A percentile compares a stretch with the other conserved stretches of the same genome.
Conservation (phyloP, 2,329 filamentous ascomycete genomes). For the Aureobasidium sp. region DNA sequence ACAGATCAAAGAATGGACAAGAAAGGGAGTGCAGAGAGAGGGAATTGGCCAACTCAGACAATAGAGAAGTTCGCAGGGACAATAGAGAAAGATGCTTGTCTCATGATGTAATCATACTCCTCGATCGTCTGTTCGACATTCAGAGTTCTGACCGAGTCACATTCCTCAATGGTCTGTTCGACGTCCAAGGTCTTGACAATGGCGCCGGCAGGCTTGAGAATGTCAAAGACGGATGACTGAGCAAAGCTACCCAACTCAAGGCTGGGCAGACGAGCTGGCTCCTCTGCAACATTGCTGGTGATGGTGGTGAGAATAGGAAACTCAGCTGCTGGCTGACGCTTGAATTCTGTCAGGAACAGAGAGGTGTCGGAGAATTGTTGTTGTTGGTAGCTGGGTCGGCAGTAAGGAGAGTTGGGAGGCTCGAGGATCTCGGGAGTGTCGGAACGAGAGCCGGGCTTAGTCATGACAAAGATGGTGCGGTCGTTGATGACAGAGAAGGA, state of each 20-base stretch:
- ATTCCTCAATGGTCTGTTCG: neutral
- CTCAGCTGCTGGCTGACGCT: neutral
- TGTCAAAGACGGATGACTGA: neutral
- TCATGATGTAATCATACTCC: slow-evolving; percentile 2
- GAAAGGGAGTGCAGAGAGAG: neutral
- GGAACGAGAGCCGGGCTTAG: neutral
- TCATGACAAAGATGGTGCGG: neutral
- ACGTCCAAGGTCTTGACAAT: neutral
- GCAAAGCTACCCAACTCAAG: slow-evolving; percentile 1
- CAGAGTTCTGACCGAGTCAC: neutral
- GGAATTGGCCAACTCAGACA: neutral
- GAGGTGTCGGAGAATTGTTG: slow-evolving; percentile 4
- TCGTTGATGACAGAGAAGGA: neutral
- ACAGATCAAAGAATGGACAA: neutral
- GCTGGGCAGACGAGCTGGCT: neutral
- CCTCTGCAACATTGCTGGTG: neutral
- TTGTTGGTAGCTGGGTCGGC: neutral
- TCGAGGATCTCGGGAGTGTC: neutral
- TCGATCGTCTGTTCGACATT: slow-evolving; percentile 3
- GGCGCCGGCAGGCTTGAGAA: slow-evolving; percentile 7
- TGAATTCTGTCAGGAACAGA: slow-evolving; percentile 1
- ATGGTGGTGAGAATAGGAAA: slow-evolving; percentile 4
- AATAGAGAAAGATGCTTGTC: neutral
- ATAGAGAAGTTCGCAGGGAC: neutral
- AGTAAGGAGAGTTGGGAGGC: neutral